A percentile compares a stretch with the other conserved stretches of the same genome.
phyloP scores from a whole-genome alignment of 2,329 filamentous ascomycete species.

The Fusarium buxicola region DNA sequence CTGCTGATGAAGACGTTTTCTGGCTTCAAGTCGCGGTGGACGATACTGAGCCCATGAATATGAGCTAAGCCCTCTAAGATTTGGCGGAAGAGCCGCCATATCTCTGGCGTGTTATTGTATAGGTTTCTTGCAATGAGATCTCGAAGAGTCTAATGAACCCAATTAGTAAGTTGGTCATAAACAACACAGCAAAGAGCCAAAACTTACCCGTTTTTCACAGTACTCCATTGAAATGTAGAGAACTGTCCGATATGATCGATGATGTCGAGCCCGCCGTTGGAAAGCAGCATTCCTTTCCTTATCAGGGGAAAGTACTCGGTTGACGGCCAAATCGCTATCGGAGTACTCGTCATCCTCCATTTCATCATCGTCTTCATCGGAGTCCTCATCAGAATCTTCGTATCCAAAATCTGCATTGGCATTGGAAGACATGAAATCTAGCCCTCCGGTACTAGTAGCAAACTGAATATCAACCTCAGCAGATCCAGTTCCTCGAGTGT shows the following conservation, averaged over 20 bases:
- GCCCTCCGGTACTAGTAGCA: constrained; percentile 78
- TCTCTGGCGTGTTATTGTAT: constrained; percentile 78
- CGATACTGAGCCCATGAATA: constrained; percentile 90
- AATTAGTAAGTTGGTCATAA: constrained; percentile 10
- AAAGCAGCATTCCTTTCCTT: constrained; percentile 47
- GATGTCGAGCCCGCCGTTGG: constrained; percentile 52
- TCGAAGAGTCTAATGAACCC: constrained; percentile 72
- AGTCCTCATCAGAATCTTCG: constrained; percentile 58
- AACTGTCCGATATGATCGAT: constrained; percentile 73
- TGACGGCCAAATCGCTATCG: constrained; percentile 48
- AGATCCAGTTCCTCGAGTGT: constrained; percentile 54
- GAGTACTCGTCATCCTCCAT: constrained; percentile 61
- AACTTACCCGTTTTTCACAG: constrained; percentile 83
- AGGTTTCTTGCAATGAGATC: constrained; percentile 85
- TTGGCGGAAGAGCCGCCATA: constrained; percentile 92
- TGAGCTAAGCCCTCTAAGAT: constrained; percentile 90
- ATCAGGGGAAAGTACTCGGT: constrained; percentile 46
- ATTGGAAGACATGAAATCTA: constrained; percentile 94
- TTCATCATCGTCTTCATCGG: constrained; percentile 59
- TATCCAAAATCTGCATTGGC: constrained; percentile 83
- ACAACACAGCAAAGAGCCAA: no score
- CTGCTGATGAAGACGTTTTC: constrained; percentile 93
- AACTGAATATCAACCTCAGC: constrained; percentile 66
- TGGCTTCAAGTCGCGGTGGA: constrained; percentile 95
- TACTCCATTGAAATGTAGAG: constrained; percentile 99